phyloP scores from a whole-genome alignment of 176 grass and related monocot genomes.

The Chrysopogon serrulatus region DNA sequence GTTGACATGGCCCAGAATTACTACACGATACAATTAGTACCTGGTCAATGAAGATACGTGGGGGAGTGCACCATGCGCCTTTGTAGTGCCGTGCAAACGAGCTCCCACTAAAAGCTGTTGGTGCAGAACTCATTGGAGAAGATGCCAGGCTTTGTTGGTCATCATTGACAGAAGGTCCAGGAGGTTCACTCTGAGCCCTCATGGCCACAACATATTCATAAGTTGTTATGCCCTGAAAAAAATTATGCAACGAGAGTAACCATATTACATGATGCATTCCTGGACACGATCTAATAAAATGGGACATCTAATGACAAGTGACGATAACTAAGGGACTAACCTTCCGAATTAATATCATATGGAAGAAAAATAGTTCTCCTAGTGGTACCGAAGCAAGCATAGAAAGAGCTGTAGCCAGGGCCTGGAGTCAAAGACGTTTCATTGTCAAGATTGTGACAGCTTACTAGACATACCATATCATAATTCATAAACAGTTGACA shows the following conservation, averaged over 20 bases:
- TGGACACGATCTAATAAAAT: not conserved
- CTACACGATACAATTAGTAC: constrained; percentile 14
- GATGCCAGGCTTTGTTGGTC: constrained; percentile 65
- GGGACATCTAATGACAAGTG: not conserved
- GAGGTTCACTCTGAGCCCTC: constrained; percentile 91
- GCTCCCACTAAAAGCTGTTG: constrained; percentile 91
- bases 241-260: not conserved
- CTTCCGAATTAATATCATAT: constrained; percentile 96
- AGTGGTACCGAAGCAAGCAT: constrained; percentile 76
- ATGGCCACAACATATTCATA: constrained; percentile 98
- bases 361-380: constrained; percentile 97
- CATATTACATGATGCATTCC: not conserved
- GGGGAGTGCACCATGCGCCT: constrained; percentile 97
- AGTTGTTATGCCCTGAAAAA: constrained; percentile 85
- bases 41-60: constrained; percentile 92
- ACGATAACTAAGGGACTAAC: constrained; percentile 34
- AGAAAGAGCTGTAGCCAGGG: constrained; percentile 66
- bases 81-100: constrained; percentile 87
- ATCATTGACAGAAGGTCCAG: constrained; percentile 60
- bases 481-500: not conserved
- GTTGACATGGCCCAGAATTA: constrained; percentile 6
- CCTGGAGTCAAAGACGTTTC: constrained; percentile 43
- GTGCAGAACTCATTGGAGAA: constrained; percentile 90
- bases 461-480: not conserved
- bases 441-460: constrained; percentile 1